A percentile compares a stretch with the other conserved stretches of the same genome.
These are phyloP conservation scores for Spergularia marina DNA, from an alignment of 148 eudicot species.

Conservation along the genomic window DNA sequence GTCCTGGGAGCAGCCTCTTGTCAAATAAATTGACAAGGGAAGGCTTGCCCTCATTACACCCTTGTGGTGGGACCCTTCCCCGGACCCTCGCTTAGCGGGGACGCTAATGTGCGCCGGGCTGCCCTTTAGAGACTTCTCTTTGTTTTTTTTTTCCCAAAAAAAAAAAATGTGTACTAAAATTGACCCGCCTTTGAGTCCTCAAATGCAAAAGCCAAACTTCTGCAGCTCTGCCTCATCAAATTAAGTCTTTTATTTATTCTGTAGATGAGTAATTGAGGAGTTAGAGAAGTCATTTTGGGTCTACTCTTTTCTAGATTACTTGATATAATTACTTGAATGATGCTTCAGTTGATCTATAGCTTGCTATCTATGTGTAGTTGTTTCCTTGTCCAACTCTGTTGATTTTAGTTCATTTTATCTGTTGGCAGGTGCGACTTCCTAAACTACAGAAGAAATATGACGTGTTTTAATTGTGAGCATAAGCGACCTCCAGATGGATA, in stretches of 20 bases:
- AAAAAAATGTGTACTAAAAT: not conserved
- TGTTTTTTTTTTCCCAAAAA: not conserved
- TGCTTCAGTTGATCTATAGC: not conserved
- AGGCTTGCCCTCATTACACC: too few species aligned
- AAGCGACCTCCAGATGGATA: constrained; percentile 91
- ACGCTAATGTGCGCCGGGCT: too few species aligned
- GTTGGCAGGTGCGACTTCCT: constrained; percentile 85
- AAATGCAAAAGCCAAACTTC: not conserved
- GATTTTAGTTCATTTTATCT: constrained; percentile 9
- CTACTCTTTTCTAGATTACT: not conserved
- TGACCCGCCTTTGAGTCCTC: not conserved
- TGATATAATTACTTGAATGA: not conserved
- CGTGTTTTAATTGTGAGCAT: constrained; percentile 86
- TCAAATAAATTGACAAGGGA: too few species aligned
- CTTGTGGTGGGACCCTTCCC: too few species aligned
- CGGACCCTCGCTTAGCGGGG: too few species aligned
- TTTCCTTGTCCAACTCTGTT: not conserved
- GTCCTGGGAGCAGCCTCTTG: too few species aligned
- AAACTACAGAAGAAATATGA: constrained; percentile 86
- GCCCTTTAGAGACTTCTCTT: not conserved
- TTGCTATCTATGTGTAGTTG: not conserved
- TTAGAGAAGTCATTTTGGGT: not conserved
- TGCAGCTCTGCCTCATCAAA: not conserved
- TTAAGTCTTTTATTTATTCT: not conserved
- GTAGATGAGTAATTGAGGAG: too few species aligned